Percentiles rank a stretch among this genome's conserved stretches.
Conservation (phyloP, 2,329 filamentous ascomycete species). For the Fusarium continuum region DNA sequence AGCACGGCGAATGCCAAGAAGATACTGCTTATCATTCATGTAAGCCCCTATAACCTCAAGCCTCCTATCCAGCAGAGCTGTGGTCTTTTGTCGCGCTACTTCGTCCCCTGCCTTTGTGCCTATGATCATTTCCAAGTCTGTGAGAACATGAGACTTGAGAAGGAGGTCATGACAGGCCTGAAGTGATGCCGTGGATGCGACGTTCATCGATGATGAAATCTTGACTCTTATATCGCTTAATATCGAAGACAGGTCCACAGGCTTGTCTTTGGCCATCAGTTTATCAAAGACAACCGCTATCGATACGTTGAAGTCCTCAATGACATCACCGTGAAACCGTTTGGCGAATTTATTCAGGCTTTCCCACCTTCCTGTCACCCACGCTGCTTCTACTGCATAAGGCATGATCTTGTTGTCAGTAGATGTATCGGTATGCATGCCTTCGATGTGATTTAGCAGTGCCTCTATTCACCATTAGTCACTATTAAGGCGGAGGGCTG, state of each 20-base stretch:
- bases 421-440: conserved; percentile 66
- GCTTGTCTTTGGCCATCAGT: conserved; percentile 63
- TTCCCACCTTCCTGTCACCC: conserved; percentile 86
- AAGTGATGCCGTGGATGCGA: conserved; percentile 80
- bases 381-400: conserved; percentile 89
- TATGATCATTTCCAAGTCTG: conserved; percentile 84
- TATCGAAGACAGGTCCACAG: conserved; percentile 62
- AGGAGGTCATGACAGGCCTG: conserved; percentile 86
- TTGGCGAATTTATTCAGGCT: conserved; percentile 74
- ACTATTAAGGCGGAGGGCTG: background rate
- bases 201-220: conserved; percentile 78
- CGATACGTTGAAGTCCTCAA: conserved; percentile 80
- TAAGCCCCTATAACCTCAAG: conserved; percentile 91
- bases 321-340: conserved; percentile 59
- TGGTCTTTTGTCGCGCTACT: conserved; percentile 48
- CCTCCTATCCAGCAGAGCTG: conserved; percentile 69
- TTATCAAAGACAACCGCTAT: conserved; percentile 69
- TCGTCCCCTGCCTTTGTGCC: conserved; percentile 56
- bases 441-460: conserved; percentile 85
- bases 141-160: conserved; percentile 85
- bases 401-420: conserved; percentile 74
- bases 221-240: conserved; percentile 73
- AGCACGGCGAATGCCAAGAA: conserved; percentile 85
- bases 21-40: conserved; percentile 90
- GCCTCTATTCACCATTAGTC: conserved; percentile 66